Evolutionary conservation across 163 green algal genomes (phyloP).

Genomic region (Volvox carteri): DNA sequence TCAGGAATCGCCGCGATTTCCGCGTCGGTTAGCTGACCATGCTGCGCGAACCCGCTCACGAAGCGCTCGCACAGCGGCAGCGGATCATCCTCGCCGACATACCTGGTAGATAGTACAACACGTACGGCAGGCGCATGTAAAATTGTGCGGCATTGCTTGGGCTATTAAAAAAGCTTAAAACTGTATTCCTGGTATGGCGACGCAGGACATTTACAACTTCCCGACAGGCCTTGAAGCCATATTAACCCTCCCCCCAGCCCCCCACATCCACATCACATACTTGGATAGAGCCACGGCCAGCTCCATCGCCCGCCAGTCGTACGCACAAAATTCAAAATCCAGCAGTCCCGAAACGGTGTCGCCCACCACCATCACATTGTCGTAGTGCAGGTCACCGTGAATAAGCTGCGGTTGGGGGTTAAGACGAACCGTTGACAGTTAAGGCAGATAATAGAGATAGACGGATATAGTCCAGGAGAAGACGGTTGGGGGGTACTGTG

Average conservation of each 20-base stretch:
- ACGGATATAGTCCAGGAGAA: background rate
- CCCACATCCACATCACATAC: constrained; percentile 6
- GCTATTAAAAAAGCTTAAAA: too few relatives aligned
- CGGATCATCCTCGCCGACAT: constrained; percentile 65
- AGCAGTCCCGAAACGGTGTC: constrained; percentile 66
- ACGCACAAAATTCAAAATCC: constrained; percentile 75
- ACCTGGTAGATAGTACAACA: constrained; percentile 53
- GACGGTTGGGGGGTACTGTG: background rate
- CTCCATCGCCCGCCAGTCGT: constrained; percentile 75
- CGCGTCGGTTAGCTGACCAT: constrained; percentile 43
- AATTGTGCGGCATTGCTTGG: too few relatives aligned
- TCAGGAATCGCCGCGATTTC: constrained; percentile 72
- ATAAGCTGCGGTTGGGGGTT: constrained; percentile 55
- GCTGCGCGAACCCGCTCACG: constrained; percentile 57
- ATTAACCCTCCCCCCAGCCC: background rate
- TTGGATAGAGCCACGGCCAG: constrained; percentile 63
- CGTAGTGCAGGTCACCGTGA: constrained; percentile 74
- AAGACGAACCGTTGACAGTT: too few relatives aligned
- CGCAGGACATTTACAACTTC: too few relatives aligned
- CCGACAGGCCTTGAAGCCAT: too few relatives aligned
- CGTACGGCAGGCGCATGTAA: background rate
- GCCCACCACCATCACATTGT: constrained; percentile 74
- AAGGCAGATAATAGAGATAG: too few relatives aligned
- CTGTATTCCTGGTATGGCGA: too few relatives aligned
- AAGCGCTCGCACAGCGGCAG: constrained; percentile 64